These are phyloP conservation scores for Didymella sp. DNA, from an alignment of 2,329 filamentous ascomycete genomes.

Conservation along the genomic window DNA sequence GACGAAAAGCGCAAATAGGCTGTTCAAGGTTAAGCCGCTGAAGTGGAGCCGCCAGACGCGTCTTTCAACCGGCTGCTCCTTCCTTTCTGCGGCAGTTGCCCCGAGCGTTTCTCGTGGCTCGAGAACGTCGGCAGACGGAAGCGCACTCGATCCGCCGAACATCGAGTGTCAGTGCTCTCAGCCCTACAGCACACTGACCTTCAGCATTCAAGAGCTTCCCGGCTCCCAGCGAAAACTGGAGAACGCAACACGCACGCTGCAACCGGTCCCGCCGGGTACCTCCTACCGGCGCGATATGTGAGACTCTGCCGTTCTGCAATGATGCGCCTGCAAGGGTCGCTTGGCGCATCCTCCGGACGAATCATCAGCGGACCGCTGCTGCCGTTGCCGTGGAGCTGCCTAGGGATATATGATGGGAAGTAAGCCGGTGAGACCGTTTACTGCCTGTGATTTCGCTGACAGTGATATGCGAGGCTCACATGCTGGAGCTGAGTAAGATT, in stretches of 20 bases:
- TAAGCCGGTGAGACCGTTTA: not conserved
- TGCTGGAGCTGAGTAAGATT: constrained; percentile 8
- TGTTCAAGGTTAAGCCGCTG: not conserved
- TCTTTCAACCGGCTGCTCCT: not conserved
- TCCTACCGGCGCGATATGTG: not conserved
- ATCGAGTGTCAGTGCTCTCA: not conserved
- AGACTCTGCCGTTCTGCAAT: not conserved
- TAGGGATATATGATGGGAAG: not conserved
- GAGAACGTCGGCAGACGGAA: not conserved
- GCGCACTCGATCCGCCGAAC: not conserved
- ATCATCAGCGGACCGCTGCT: not conserved
- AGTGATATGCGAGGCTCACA: not conserved
- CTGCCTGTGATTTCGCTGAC: not conserved
- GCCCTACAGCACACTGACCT: constrained; percentile 1
- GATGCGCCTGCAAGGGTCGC: not conserved
- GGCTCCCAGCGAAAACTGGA: not conserved
- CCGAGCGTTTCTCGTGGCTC: constrained; percentile 4
- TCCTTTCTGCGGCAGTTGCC: not conserved
- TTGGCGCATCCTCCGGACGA: constrained; percentile 5
- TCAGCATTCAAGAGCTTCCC: constrained; percentile 9
- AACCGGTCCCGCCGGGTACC: not conserved
- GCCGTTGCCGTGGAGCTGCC: not conserved
- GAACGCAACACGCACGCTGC: constrained; percentile 4
- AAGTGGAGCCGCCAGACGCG: constrained; percentile 1
- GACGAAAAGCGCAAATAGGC: constrained; percentile 10